These are phyloP conservation scores for Jaltomata sinuosa DNA, from an alignment of 257 asterid species.

Conservation along the genomic window DNA sequence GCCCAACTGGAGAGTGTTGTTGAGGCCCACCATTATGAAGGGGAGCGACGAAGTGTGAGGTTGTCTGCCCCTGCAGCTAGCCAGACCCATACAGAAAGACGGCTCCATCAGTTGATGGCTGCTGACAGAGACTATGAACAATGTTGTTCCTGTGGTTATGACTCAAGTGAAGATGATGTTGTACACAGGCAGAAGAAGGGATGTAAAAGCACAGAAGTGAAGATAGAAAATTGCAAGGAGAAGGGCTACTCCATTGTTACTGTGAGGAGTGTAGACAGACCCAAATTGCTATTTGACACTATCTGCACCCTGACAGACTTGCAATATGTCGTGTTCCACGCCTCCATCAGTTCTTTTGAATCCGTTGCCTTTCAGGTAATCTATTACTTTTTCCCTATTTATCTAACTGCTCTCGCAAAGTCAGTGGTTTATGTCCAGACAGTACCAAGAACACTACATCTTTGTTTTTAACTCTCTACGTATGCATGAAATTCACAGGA, in stretches of 20 bases:
- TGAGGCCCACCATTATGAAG: slow-evolving; percentile 60
- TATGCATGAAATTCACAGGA: slow-evolving; percentile 32
- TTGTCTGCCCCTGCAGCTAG: slow-evolving; percentile 37
- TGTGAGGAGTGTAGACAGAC: slow-evolving; percentile 58
- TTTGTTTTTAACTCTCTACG: not conserved
- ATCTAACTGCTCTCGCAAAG: not conserved
- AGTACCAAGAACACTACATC: not conserved
- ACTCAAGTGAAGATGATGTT: slow-evolving; percentile 26
- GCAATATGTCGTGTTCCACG: slow-evolving; percentile 64
- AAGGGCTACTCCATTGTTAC: slow-evolving; percentile 51
- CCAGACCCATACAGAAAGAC: slow-evolving; percentile 73
- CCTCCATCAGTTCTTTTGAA: slow-evolving; percentile 62
- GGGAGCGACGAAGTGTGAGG: slow-evolving; percentile 54
- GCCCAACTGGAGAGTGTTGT: slow-evolving; percentile 67
- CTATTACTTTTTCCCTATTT: not conserved
- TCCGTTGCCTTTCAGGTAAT: slow-evolving; percentile 71
- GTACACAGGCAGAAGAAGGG: slow-evolving; percentile 16
- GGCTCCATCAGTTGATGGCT: slow-evolving; percentile 92
- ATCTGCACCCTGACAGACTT: slow-evolving; percentile 68
- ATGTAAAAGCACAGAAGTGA: slow-evolving; percentile 50
- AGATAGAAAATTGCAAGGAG: slow-evolving; percentile 41
- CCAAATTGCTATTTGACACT: slow-evolving; percentile 72
- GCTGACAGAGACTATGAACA: slow-evolving; percentile 64
- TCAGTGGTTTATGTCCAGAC: not conserved
- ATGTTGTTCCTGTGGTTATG: slow-evolving; percentile 47